These are phyloP conservation scores for Holtermannia corniformis DNA, from an alignment of 768 basidiomycete species.

Conservation along the genomic window DNA sequence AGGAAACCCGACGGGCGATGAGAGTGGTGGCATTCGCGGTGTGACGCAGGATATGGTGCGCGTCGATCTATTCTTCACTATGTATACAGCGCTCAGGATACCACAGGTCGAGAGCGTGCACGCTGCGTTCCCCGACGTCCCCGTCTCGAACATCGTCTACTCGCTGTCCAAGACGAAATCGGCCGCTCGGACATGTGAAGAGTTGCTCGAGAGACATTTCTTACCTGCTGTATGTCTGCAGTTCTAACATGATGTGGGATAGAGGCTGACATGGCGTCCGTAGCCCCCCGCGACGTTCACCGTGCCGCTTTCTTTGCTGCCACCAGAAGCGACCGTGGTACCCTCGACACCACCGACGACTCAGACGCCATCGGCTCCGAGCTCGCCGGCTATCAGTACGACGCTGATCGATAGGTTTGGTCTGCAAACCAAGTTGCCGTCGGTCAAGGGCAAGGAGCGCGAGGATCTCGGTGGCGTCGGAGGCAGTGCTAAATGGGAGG, in stretches of 20 bases:
- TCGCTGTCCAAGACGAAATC: constrained; percentile 31
- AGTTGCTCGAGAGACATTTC: constrained; percentile 34
- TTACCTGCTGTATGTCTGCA: constrained; percentile 24
- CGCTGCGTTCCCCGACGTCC: constrained; percentile 34
- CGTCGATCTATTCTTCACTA: not conserved
- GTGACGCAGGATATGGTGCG: constrained; percentile 24
- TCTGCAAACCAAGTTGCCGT: constrained; percentile 7
- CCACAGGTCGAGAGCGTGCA: constrained; percentile 37
- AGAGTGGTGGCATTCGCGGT: constrained; percentile 17
- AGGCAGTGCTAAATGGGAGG: constrained; percentile 25
- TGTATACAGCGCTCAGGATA: too few species aligned
- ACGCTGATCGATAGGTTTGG: not conserved
- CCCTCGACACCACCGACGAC: not conserved
- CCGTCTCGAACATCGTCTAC: constrained; percentile 29
- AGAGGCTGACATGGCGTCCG: too few species aligned
- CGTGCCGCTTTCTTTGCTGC: not conserved
- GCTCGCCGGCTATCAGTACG: not conserved
- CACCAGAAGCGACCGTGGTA: not conserved
- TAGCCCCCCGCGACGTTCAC: not conserved
- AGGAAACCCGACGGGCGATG: not conserved
- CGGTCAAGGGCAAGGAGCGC: constrained; percentile 21
- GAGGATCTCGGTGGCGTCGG: constrained; percentile 3
- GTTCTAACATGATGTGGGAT: not conserved
- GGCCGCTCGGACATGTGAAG: constrained; percentile 33
- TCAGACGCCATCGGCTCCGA: not conserved